Evolutionary conservation across 1,284 basidiomycete genomes (phyloP), one percentile per base, ranked within the genome.

Genomic region (Sparassis latifolia): DNA sequence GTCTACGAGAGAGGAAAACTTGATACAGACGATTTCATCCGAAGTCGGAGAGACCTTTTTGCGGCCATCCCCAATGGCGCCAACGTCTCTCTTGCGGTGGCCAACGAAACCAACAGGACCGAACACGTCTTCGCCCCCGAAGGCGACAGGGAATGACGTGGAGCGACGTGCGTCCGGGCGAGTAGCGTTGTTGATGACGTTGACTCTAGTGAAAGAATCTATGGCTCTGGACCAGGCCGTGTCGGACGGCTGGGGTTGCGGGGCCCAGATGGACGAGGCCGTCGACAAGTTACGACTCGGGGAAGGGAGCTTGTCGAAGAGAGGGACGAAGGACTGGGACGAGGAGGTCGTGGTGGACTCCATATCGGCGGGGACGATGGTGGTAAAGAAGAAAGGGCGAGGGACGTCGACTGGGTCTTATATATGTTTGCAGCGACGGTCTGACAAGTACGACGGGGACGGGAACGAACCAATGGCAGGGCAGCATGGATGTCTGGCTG

Each of bases 11-110:
- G 35, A 7, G 7, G 35, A 37, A 54, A 56, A 51, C 58, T 61
- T 55, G 52, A 66, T 54, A 68, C 77, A 53, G 60, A 80, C 83
- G 49, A 68, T 73, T 55, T 79, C 74, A 41, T 78, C 80, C 49
- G 77, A 76, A 45, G 75, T 77, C 10, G 81, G 76, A 44, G 69
- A 75, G 45, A 68, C 71, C 62, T 75, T 81, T 66, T 82, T 86
- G 57, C 86, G 77, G 20, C 85, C 85, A 59, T 88, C 86, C 39
- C 86, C 86, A 60, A 88, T 82, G 59, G 84, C 83, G 20, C 86
- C 86, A 46, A 88, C 71, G 55, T 77, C 74, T 63, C 69, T 77
- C 54, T 68, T 71, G 49, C 66, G 67, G 43, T 62, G 63, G 44
- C 62, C 55, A 43, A 62, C 64, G 47, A 65, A 62, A 50, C 70